Percentiles rank a stretch among this genome's conserved stretches.
Evolutionary conservation across 73 alveolate genomes (phyloP).

Genomic region (Breviolum minutum): DNA sequence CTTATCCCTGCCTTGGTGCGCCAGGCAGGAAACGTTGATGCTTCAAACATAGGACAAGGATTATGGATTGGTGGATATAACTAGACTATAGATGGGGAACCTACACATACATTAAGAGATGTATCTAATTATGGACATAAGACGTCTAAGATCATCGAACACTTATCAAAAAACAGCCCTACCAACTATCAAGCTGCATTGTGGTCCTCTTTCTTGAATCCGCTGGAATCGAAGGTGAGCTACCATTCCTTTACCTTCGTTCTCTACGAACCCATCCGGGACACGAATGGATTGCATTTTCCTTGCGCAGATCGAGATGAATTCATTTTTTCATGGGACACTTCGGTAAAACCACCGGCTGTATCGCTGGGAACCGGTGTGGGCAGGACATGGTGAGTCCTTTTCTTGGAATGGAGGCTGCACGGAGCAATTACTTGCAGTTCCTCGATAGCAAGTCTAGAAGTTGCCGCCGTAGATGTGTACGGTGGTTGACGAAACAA

Average conservation of each 20-base stretch:
- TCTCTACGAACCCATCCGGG: slow-evolving; percentile 93
- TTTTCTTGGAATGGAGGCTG: slow-evolving; percentile 62
- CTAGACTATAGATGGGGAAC: no score
- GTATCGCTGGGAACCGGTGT: background rate
- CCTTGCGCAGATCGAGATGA: background rate
- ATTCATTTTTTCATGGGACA: background rate
- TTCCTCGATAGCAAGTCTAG: background rate
- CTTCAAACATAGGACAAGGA: background rate
- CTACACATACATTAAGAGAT: background rate
- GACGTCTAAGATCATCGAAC: background rate
- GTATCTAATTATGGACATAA: background rate
- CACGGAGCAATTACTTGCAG: slow-evolving; percentile 51
- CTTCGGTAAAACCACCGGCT: background rate
- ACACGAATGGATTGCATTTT: background rate
- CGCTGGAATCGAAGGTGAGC: slow-evolving; percentile 11
- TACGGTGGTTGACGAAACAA: no score
- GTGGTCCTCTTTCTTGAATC: no score
- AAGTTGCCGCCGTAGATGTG: background rate
- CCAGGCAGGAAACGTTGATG: background rate
- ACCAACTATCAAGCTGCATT: background rate
- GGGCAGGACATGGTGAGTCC: slow-evolving; percentile 65
- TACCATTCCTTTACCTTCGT: slow-evolving; percentile 93
- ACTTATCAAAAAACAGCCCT: background rate
- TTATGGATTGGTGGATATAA: background rate
- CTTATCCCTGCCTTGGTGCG: slow-evolving; percentile 72